Base-by-base conservation (phyloP, 2,329 filamentous ascomycete species). In the Onygenales sp. region DNA sequence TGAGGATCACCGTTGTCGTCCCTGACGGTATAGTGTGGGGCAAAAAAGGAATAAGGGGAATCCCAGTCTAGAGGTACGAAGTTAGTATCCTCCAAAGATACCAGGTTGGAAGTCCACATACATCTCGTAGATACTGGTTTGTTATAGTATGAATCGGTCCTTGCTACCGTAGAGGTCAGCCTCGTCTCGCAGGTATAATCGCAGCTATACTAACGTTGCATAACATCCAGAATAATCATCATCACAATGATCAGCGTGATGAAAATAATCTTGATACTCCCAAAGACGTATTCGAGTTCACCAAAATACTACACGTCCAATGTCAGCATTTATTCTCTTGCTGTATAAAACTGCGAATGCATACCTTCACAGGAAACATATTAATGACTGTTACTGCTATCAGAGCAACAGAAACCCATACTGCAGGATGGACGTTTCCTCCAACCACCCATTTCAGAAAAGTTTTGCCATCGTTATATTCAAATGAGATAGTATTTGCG, bases 401-500 rank as follows among this genome's bases (percentile, higher is more conserved):
- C 2, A 71, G 59, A 46, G 65, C 66, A 33, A 70, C 61, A 8
- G 61, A 59, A 36, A 71, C 66, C 66, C 67, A 71, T 2, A 74
- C 69, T 0, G 70, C 71, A 7, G 72, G 66, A 54, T 66, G 66
- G 17, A 63, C 60, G 38, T 57, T 57, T 13, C 59, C 52, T 21
- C 56, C 59, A 9, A 58, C 62, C 42, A 67, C 36, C 64, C 64
- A 69, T 36, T 57, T 54, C 21, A 74, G 54, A 11, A 59, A 56
- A 5, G 67, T 64, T 21, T 58, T 50, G n/a, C 60, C 58, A 10
- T 67, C 63, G 55, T 69, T 70, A 27, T 64, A 49, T 17, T 49
- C 61, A 54, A 75, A 75, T 44, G 66, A 66, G 64, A 73, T 72
- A 3, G 72, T 61, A 46, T 72, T 67, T 9, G 72, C 66, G 32